phyloP scores from a whole-genome alignment of 2,329 filamentous ascomycete genomes.

The Aspergillus versicolor region DNA sequence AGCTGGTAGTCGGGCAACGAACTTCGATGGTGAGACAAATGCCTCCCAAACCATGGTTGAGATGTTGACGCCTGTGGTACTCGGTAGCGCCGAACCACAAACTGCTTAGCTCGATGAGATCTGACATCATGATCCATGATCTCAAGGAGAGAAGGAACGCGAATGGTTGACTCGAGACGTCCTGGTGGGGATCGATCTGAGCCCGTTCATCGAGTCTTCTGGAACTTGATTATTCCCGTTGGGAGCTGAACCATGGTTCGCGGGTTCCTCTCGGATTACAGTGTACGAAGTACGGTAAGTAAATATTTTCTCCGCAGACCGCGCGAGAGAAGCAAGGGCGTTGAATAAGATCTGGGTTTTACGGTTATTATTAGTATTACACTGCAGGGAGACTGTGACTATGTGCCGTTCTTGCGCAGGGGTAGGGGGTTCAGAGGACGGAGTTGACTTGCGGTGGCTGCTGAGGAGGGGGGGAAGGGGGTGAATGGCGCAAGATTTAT shows the following conservation, averaged over 20 bases:
- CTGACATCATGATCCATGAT: conserved; percentile 14
- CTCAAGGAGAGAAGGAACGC: not conserved
- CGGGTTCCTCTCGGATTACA: not conserved
- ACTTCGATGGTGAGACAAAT: not conserved
- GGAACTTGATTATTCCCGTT: conserved; percentile 14
- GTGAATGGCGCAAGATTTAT: not conserved
- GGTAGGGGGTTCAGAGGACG: not conserved
- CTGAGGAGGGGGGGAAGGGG: not conserved
- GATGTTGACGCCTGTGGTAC: not conserved
- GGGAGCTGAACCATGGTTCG: conserved; percentile 16
- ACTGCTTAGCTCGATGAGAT: not conserved
- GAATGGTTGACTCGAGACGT: not conserved
- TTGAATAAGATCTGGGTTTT: not conserved
- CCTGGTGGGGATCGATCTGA: not conserved
- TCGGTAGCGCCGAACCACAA: not conserved
- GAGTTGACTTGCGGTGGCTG: not conserved
- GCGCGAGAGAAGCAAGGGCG: conserved; percentile 3
- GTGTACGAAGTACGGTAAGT: not conserved
- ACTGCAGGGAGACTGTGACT: not conserved
- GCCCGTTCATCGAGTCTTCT: conserved; percentile 10
- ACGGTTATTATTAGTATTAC: not conserved
- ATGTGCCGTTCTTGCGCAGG: not conserved
- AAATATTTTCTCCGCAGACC: too few relatives aligned
- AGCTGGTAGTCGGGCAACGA: not conserved
- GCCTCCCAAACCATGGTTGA: not conserved